Conservation (phyloP, 768 basidiomycete species). For the Trametes coccinea region DNA sequence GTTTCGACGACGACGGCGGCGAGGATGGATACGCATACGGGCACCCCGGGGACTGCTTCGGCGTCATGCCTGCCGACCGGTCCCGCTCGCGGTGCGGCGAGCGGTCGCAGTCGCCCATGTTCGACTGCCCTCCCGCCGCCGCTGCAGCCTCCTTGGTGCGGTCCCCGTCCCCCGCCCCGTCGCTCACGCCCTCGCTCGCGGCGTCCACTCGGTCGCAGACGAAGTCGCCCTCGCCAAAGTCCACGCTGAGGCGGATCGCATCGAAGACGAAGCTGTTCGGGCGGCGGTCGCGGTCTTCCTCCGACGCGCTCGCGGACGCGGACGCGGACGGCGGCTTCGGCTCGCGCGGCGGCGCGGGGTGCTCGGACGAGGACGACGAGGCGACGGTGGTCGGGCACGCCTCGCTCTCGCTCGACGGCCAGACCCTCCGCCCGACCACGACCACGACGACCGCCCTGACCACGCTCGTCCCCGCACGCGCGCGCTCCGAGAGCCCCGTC, state of each 20-base stretch:
- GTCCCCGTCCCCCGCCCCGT: background rate
- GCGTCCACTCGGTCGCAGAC: background rate
- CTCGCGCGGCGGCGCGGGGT: too few species aligned
- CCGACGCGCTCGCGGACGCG: conserved; percentile 4
- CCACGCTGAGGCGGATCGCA: conserved; percentile 16
- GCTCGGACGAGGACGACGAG: conserved; percentile 4
- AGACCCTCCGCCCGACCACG: background rate
- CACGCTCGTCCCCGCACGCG: background rate
- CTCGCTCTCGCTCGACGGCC: conserved; percentile 7
- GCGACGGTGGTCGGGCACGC: conserved; percentile 9
- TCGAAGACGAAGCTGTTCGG: conserved; percentile 19
- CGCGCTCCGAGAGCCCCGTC: conserved; percentile 10
- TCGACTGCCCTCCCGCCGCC: too few species aligned
- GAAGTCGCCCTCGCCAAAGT: background rate
- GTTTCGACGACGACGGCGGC: background rate
- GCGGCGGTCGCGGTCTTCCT: conserved; percentile 16
- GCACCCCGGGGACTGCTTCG: too few species aligned
- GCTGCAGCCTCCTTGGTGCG: background rate
- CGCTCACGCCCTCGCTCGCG: conserved; percentile 3
- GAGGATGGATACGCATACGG: too few species aligned
- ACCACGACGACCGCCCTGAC: too few species aligned
- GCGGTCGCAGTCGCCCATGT: too few species aligned
- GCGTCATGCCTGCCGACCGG: too few species aligned
- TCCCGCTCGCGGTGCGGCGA: too few species aligned
- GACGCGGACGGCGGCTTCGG: background rate